A percentile compares a stretch with the other conserved stretches of the same genome.
Conservation (phyloP, 2,329 filamentous ascomycete species). For the Pleomassaria siparia region DNA sequence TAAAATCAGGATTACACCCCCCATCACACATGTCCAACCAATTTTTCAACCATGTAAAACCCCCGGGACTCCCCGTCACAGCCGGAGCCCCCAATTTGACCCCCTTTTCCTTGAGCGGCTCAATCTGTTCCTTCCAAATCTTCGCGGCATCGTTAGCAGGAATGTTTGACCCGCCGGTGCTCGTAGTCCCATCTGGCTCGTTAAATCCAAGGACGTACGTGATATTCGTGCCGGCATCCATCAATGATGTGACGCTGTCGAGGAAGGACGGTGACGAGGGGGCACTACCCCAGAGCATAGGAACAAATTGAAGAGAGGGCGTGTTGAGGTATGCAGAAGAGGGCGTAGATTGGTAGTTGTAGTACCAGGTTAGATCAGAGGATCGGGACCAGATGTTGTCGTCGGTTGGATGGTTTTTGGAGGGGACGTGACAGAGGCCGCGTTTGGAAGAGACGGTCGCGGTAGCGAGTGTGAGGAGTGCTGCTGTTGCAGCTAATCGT, state of each 20-base stretch:
- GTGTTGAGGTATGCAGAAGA: constrained; percentile 51
- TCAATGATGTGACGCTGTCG: constrained; percentile 57
- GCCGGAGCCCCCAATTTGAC: constrained; percentile 71
- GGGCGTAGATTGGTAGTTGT: constrained; percentile 70
- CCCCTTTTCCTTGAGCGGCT: constrained; percentile 64
- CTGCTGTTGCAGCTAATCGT: neutral
- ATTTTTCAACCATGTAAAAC: constrained; percentile 67
- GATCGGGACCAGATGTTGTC: constrained; percentile 64
- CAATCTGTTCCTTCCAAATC: constrained; percentile 71
- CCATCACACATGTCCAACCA: constrained; percentile 63
- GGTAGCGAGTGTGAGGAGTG: constrained; percentile 13
- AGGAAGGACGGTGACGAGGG: constrained; percentile 60
- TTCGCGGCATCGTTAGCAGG: constrained; percentile 62
- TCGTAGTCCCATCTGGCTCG: constrained; percentile 66
- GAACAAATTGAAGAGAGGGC: constrained; percentile 68
- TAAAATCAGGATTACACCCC: constrained; percentile 51
- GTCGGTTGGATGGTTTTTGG: constrained; percentile 58
- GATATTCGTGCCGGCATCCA: constrained; percentile 60
- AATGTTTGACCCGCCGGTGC: constrained; percentile 65
- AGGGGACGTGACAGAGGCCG: constrained; percentile 69
- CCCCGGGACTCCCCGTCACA: constrained; percentile 62
- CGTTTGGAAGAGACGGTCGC: constrained; percentile 60
- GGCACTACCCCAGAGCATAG: constrained; percentile 73
- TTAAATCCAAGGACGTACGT: constrained; percentile 75
- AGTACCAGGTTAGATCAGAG: constrained; percentile 76